Conservation (phyloP, 139 green algal species). For the Eudorina sp. region DNA sequence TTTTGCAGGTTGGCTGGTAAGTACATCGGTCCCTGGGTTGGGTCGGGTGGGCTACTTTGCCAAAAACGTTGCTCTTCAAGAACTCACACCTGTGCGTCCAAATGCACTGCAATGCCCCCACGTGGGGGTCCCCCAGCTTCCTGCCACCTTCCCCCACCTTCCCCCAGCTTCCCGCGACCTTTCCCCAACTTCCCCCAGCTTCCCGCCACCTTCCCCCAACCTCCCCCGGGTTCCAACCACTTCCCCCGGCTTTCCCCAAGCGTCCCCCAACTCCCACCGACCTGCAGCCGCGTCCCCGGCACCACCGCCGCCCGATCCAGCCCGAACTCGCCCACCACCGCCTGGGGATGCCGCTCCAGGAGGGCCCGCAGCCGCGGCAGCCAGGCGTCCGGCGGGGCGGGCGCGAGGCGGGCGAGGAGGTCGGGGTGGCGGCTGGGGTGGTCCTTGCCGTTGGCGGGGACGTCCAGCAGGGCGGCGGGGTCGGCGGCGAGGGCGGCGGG, state of each 20-base stretch:
- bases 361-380: conserved; percentile 46
- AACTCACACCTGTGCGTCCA: too few relatives aligned
- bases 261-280: neutral
- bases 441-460: conserved; percentile 16
- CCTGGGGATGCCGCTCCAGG: conserved; percentile 34
- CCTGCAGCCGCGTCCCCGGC: conserved; percentile 53
- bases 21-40: too few relatives aligned
- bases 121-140: too few relatives aligned
- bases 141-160: too few relatives aligned
- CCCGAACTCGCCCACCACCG: conserved; percentile 67
- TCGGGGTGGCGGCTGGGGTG: conserved; percentile 6
- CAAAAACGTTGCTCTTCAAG: too few relatives aligned
- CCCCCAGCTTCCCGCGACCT: neutral
- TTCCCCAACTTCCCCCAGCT: too few relatives aligned
- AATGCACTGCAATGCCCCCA: too few relatives aligned
- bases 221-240: too few relatives aligned
- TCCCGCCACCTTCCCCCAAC: too few relatives aligned
- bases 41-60: too few relatives aligned
- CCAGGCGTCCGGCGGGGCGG: conserved; percentile 6
- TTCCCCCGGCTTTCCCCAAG: neutral
- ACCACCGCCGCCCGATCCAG: conserved; percentile 63
- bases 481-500: neutral
- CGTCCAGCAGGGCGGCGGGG: conserved; percentile 10
- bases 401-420: neutral
- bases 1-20: too few relatives aligned